Percentiles rank a stretch among this genome's conserved stretches.
phyloP scores from a whole-genome alignment of 345 rosid species.

The Hibiscus trionum region DNA sequence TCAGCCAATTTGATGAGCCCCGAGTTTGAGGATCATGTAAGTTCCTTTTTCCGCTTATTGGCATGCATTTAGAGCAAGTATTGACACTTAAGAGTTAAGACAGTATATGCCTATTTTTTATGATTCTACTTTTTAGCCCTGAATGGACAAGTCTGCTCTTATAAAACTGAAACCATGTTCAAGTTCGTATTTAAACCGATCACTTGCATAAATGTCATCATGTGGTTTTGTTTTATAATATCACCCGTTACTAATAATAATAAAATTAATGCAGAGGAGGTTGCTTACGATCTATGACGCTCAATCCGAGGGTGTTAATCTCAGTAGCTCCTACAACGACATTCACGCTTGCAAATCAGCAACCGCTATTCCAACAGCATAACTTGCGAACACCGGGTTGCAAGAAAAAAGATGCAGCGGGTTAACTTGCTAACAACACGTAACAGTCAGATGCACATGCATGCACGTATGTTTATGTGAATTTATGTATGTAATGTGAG shows the following conservation, averaged over 20 bases:
- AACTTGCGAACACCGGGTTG: not conserved
- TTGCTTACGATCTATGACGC: conserved; percentile 27
- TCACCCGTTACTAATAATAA: not conserved
- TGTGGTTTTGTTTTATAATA: not conserved
- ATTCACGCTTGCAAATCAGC: conserved; percentile 19
- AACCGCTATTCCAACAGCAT: conserved; percentile 23
- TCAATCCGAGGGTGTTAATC: conserved; percentile 16
- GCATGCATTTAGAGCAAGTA: no score
- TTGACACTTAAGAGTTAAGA: no score
- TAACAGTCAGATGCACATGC: not conserved
- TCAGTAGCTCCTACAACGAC: conserved; percentile 1
- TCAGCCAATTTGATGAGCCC: conserved; percentile 62
- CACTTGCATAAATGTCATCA: not conserved
- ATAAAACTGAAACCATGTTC: not conserved
- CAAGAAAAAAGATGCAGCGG: not conserved
- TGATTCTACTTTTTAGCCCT: not conserved
- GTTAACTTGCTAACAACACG: not conserved
- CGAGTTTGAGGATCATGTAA: conserved; percentile 73
- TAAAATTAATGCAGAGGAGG: conserved; percentile 29
- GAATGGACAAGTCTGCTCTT: not conserved
- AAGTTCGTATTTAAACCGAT: not conserved
- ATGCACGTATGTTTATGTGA: not conserved
- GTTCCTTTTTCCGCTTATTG: conserved; percentile 15
- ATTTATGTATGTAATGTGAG: not conserved
- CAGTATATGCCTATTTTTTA: not conserved